Evolutionary conservation across 345 rosid genomes (phyloP).

Genomic region (Draba incana): DNA sequence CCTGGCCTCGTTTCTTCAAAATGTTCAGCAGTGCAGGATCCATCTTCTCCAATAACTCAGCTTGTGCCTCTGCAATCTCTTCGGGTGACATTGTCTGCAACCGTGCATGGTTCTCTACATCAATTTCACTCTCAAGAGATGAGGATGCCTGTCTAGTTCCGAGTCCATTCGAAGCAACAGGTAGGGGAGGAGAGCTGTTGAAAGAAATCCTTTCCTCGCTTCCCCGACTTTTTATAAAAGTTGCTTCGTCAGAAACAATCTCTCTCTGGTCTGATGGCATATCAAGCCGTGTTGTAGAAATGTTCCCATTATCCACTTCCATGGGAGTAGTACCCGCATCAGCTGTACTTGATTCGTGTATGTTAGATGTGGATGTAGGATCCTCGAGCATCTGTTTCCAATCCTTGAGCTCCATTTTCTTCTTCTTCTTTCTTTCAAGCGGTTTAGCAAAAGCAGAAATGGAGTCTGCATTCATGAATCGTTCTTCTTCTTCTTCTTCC

Average conservation of each 20-base stretch:
- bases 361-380: constrained; percentile 24
- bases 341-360: constrained; percentile 22
- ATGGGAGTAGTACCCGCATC: constrained; percentile 26
- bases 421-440: constrained; percentile 70
- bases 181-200: constrained; percentile 22
- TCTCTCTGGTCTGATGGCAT: constrained; percentile 39
- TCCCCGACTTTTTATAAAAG: neutral
- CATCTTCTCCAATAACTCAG: constrained; percentile 83
- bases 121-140: constrained; percentile 75
- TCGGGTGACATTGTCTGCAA: constrained; percentile 69
- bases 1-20: constrained; percentile 66
- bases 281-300: constrained; percentile 1
- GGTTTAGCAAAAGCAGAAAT: constrained; percentile 67
- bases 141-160: constrained; percentile 43
- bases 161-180: constrained; percentile 39
- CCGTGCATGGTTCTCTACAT: constrained; percentile 68
- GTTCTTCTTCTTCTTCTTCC: constrained; percentile 52
- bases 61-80: constrained; percentile 78
- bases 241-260: constrained; percentile 33
- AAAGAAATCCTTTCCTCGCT: constrained; percentile 29
- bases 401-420: constrained; percentile 50
- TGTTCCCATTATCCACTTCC: constrained; percentile 29
- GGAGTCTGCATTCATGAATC: constrained; percentile 40
- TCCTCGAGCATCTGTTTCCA: constrained; percentile 51
- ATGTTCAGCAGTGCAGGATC: constrained; percentile 66